Percentiles rank a stretch among this genome's conserved stretches.
Evolutionary conservation across 1,139 yeast species (phyloP).

Genomic region (Saccharomyces hybrid): DNA sequence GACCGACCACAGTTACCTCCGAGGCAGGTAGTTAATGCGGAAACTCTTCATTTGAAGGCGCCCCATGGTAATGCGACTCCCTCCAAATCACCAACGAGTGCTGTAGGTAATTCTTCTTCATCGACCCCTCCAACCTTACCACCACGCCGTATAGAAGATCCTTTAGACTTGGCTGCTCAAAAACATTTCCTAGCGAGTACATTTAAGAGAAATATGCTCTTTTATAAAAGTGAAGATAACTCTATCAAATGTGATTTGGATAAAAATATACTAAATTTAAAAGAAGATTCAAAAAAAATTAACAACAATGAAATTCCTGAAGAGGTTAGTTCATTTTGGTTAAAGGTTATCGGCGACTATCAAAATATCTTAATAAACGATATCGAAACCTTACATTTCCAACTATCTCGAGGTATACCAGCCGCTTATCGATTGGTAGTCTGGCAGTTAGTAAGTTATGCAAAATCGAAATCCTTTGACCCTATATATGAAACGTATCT

Average conservation of each 20-base stretch:
- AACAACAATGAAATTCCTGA: not conserved
- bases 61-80: not conserved
- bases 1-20: not conserved
- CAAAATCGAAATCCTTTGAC: conserved; percentile 69
- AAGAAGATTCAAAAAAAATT: not conserved
- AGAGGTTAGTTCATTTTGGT: not conserved
- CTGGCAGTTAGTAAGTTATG: conserved; percentile 78
- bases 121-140: conserved; percentile 2
- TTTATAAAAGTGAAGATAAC: not conserved
- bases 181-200: not conserved
- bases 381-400: not conserved
- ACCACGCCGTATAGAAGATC: conserved; percentile 29
- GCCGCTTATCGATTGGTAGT: conserved; percentile 72
- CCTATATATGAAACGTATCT: conserved; percentile 46
- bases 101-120: not conserved
- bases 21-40: not conserved
- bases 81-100: not conserved
- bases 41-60: not conserved
- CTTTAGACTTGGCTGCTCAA: conserved; percentile 10
- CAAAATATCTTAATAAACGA: not conserved
- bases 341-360: not conserved
- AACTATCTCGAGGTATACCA: conserved; percentile 67
- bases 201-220: not conserved
- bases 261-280: not conserved
- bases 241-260: not conserved